phyloP scores from a whole-genome alignment of 148 eudicot genomes.

The Cornus controversa region DNA sequence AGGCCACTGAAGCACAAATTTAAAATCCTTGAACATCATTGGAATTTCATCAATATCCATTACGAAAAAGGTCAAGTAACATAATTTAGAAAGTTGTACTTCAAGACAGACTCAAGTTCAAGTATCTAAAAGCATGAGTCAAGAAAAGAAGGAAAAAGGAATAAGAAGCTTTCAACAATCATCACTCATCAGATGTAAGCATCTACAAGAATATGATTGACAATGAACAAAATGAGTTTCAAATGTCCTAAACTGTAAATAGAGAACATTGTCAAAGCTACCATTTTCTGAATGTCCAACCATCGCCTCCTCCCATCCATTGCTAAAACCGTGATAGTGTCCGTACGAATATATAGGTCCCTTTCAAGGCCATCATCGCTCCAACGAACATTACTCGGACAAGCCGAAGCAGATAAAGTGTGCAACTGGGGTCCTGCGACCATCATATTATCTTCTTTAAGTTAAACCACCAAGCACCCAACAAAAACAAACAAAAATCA shows the following conservation, averaged over 20 bases:
- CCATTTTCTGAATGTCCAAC: slow-evolving; percentile 94
- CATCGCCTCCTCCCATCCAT: slow-evolving; percentile 98
- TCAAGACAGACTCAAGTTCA: neutral
- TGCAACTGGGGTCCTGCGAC: slow-evolving; percentile 50
- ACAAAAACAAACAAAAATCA: neutral
- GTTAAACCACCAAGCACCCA: neutral
- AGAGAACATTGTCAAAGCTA: slow-evolving; percentile 39
- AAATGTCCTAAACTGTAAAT: neutral
- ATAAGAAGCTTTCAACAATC: neutral
- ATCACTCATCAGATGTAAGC: neutral
- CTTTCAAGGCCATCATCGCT: slow-evolving; percentile 75
- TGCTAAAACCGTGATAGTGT: slow-evolving; percentile 78
- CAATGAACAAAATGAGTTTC: neutral
- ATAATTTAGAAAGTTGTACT: no score
- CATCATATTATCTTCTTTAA: neutral
- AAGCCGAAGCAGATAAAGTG: slow-evolving; percentile 48
- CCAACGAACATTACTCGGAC: slow-evolving; percentile 76
- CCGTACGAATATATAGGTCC: slow-evolving; percentile 79
- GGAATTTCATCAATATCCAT: neutral
- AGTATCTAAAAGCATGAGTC: neutral
- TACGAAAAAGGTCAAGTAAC: neutral
- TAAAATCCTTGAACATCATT: neutral
- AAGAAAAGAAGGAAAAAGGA: neutral
- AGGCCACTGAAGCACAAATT: no score
- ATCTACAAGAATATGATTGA: slow-evolving; percentile 7